Percentiles rank a stretch among this genome's conserved stretches.
Evolutionary conservation across 2,329 filamentous ascomycete genomes (phyloP).

Genomic region (Leptosphaerulina australis): DNA sequence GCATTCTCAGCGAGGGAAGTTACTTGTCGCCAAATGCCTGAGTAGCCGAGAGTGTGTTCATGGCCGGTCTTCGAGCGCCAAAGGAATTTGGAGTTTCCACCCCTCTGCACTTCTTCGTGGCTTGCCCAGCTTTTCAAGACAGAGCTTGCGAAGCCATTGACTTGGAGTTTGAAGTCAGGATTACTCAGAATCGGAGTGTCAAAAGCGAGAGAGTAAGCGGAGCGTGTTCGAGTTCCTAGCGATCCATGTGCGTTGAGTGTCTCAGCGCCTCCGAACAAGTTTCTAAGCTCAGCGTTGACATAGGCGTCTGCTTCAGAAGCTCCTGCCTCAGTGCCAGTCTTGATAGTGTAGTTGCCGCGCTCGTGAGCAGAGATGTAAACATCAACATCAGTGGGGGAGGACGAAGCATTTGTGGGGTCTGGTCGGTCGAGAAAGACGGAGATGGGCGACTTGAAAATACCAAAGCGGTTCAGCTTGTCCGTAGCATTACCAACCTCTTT

Average conservation of each 20-base stretch:
- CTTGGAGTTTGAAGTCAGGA: conserved; percentile 76
- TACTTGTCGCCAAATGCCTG: conserved; percentile 83
- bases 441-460: conserved; percentile 85
- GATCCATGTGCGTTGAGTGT: conserved; percentile 85
- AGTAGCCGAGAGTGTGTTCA: conserved; percentile 79
- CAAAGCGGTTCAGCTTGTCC: conserved; percentile 78
- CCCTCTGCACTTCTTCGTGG: conserved; percentile 86
- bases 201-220: conserved; percentile 86
- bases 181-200: conserved; percentile 83
- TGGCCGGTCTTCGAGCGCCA: conserved; percentile 72
- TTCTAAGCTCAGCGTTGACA: conserved; percentile 83
- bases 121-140: conserved; percentile 92
- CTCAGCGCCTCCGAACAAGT: conserved; percentile 94
- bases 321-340: conserved; percentile 92
- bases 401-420: conserved; percentile 69
- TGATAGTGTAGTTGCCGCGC: conserved; percentile 81
- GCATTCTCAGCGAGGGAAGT: conserved; percentile 78
- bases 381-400: conserved; percentile 78
- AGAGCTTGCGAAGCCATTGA: conserved; percentile 81
- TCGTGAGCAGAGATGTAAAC: conserved; percentile 80
- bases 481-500: conserved; percentile 72
- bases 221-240: conserved; percentile 85
- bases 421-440: conserved; percentile 82
- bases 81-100: conserved; percentile 75
- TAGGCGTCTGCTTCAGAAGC: conserved; percentile 95